These are phyloP conservation scores for Coemansia sp. DNA, from an alignment of 192 early-diverging fungal species.

Conservation along the genomic window DNA sequence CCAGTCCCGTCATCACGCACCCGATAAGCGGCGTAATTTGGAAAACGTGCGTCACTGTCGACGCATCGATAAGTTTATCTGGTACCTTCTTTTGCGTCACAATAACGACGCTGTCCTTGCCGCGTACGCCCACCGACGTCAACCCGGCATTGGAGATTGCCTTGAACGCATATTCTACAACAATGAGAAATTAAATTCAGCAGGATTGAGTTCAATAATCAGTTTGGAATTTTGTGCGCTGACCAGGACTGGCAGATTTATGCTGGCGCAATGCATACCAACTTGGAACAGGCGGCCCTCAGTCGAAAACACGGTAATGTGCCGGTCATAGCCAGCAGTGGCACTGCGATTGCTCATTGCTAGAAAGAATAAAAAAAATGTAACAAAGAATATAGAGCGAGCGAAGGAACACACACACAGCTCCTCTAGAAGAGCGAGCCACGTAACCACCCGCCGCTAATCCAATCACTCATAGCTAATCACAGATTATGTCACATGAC, in stretches of 20 bases:
- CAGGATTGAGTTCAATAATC: slow-evolving; percentile 3
- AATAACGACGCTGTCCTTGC: slow-evolving; percentile 93
- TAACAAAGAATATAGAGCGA: background rate
- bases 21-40: slow-evolving; percentile 91
- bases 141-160: slow-evolving; percentile 97
- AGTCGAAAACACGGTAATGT: slow-evolving; percentile 99
- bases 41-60: slow-evolving; percentile 92
- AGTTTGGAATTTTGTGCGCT: background rate
- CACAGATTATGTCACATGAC: background rate
- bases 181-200: background rate
- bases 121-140: slow-evolving; percentile 95
- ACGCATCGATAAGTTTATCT: slow-evolving; percentile 95
- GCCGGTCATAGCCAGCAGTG: slow-evolving; percentile 90
- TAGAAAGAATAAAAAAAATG: background rate
- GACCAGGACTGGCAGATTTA: background rate
- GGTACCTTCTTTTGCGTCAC: slow-evolving; percentile 97
- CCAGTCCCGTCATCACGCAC: slow-evolving; percentile 97
- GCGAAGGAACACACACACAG: background rate
- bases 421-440: background rate
- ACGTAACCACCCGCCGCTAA: background rate
- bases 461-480: background rate
- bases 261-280: slow-evolving; percentile 61
- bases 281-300: slow-evolving; percentile 99
- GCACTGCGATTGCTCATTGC: slow-evolving; percentile 55
- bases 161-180: slow-evolving; percentile 98